phyloP scores from a whole-genome alignment of 2,329 filamentous ascomycete species.

The Pseudopithomyces maydicus region DNA sequence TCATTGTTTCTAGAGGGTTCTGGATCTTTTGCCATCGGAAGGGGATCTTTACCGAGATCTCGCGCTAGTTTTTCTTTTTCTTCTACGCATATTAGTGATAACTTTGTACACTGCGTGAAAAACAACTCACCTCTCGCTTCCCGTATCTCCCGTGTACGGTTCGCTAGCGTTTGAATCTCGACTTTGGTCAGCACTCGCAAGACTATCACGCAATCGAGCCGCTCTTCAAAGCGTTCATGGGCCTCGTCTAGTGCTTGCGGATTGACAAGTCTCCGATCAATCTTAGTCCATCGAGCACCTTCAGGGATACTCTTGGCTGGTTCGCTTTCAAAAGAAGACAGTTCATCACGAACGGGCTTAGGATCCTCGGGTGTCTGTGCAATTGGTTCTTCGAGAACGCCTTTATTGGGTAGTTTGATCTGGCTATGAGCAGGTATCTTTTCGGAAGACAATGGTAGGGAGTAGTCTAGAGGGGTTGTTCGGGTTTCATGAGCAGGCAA shows the following conservation, averaged over 20 bases:
- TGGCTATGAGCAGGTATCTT: no score
- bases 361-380: no score
- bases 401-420: no score
- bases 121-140: constrained; percentile 36
- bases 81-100: not conserved
- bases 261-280: constrained; percentile 85
- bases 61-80: not conserved
- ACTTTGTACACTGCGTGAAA: not conserved
- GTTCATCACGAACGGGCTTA: not conserved
- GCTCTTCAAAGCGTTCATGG: constrained; percentile 86
- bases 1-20: no score
- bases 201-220: constrained; percentile 92
- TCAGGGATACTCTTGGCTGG: constrained; percentile 67
- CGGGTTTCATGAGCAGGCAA: no score
- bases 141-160: constrained; percentile 79
- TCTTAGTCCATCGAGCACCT: constrained; percentile 90
- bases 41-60: no score
- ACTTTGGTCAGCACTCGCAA: constrained; percentile 83
- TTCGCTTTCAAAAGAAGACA: constrained; percentile 49
- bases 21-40: no score
- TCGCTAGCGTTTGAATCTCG: constrained; percentile 86
- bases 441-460: no score
- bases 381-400: no score
- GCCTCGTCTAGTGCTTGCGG: constrained; percentile 82
- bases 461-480: no score